Percentiles rank a stretch among this genome's conserved stretches.
These are phyloP conservation scores for Colletotrichum higginsianum DNA, from an alignment of 2,329 filamentous ascomycete species.

Conservation along the genomic window DNA sequence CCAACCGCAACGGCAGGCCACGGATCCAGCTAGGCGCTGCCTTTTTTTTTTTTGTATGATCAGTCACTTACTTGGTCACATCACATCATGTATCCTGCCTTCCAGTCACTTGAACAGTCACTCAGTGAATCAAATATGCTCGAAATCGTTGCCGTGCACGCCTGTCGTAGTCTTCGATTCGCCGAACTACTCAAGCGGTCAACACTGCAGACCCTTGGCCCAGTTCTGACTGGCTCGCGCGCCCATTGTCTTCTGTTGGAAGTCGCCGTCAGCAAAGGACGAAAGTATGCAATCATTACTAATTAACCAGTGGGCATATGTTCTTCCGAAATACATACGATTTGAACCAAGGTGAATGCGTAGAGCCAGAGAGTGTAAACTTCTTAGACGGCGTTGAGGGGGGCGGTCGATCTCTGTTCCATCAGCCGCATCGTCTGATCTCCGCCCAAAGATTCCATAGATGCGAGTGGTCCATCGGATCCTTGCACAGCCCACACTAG, in stretches of 20 bases:
- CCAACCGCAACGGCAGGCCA: conserved; percentile 17
- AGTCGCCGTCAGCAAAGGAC: not conserved
- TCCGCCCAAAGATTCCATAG: conserved; percentile 38
- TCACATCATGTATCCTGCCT: no score
- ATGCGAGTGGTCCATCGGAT: conserved; percentile 43
- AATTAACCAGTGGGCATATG: not conserved
- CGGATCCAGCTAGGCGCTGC: not conserved
- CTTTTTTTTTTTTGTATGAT: not conserved
- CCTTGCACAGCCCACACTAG: conserved; percentile 37
- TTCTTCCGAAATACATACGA: conserved; percentile 28
- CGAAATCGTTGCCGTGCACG: not conserved
- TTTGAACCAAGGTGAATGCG: not conserved
- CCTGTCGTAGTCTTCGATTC: not conserved
- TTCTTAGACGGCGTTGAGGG: conserved; percentile 5
- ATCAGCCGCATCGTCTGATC: conserved; percentile 43
- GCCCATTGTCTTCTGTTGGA: not conserved
- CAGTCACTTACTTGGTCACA: not conserved
- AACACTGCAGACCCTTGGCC: not conserved
- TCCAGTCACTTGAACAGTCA: not conserved
- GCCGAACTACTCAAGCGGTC: not conserved
- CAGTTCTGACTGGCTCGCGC: not conserved
- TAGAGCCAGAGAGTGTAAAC: conserved; percentile 4
- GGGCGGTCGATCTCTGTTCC: conserved; percentile 41
- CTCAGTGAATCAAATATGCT: conserved; percentile 1
- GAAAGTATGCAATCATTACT: not conserved